Evolutionary conservation across 768 basidiomycete species (phyloP), one percentile per base, ranked within the genome.

Genomic region (Mycena kentingensis): DNA sequence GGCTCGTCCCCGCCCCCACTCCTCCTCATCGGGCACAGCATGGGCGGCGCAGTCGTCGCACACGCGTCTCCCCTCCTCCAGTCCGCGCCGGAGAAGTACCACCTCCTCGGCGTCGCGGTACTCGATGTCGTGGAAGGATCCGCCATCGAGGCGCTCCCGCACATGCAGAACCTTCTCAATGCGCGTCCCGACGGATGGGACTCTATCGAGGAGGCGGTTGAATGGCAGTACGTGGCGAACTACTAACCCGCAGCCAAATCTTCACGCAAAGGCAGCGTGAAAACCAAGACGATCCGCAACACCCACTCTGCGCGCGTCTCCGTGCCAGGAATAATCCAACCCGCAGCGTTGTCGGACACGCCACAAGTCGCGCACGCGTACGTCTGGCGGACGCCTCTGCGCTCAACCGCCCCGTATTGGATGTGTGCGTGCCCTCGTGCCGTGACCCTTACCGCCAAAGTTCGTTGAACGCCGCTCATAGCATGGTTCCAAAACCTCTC

Each of bases 401-500:
- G 83, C 18, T 84, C 84, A 2, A 97, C 94, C 0, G 89, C 90
- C 19, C 86, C 90, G 0, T 98, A 88, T 65, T 99, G 97, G 97
- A 66, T 79, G 24, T 87, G 95, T 96, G 57, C 49, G 83, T 72
- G 15, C 11, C 18, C 29, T 32, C n/a, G 26, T 44, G 45, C n/a
- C 28, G 19, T 24, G 19, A 39, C 28, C 18, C 29, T 26, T 8
- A 11, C 19, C 19, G n/a, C 24, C 7, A 24, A 26, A 35, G 22
- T 26, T 39, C 18, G 26, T 32, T 25, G 10, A 29, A 35, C 48
- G 26, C 27, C 19, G 28, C 42, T 5, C 12, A 8, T 44, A 97
- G 96, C 88, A 57, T 99, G 97, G 97, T 99, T 98, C 70, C 75
- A 76, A 11, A 85, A 85, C 0, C 76, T 99, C 1, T 95, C 93